Evolutionary conservation across 768 basidiomycete genomes (phyloP).

Genomic region (Lanmaoa rubissima): DNA sequence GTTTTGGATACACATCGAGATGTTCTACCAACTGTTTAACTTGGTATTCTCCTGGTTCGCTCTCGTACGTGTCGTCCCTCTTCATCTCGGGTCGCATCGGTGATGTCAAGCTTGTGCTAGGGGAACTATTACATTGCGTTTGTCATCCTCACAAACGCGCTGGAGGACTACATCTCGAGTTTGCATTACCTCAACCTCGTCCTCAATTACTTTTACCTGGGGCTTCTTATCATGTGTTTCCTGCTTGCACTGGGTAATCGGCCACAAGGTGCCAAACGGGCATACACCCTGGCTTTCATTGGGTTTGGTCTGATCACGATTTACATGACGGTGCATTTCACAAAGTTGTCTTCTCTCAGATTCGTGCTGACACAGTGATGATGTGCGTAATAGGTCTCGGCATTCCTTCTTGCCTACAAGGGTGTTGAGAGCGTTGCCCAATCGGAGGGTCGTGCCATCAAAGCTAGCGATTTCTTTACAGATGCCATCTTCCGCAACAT

Average conservation of each 20-base stretch:
- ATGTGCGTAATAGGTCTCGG: conserved; percentile 51
- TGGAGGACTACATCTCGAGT: conserved; percentile 60
- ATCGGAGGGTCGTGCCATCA: conserved; percentile 45
- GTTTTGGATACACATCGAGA: conserved; percentile 93
- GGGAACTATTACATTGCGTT: conserved; percentile 94
- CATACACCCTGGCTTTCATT: conserved; percentile 80
- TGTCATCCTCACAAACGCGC: conserved; percentile 66
- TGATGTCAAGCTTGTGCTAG: conserved; percentile 32
- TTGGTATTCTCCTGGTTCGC: conserved; percentile 92
- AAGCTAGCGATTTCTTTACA: conserved; percentile 60
- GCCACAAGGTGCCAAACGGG: conserved; percentile 86
- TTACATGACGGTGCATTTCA: conserved; percentile 83
- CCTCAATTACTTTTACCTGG: conserved; percentile 85
- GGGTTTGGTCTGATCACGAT: conserved; percentile 89
- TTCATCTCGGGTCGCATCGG: background rate
- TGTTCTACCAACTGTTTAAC: conserved; percentile 88
- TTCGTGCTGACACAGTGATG: conserved; percentile 2
- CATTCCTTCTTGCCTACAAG: conserved; percentile 81
- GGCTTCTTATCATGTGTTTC: conserved; percentile 84
- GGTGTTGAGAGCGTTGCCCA: conserved; percentile 63
- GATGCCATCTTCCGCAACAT: conserved; percentile 84
- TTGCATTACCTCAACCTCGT: conserved; percentile 73
- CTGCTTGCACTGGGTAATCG: conserved; percentile 86
- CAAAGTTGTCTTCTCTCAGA: background rate
- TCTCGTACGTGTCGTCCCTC: conserved; percentile 47